Percentiles rank a stretch among this genome's conserved stretches.
These are phyloP conservation scores for Lachnellula subtilissima DNA, from an alignment of 2,329 filamentous ascomycete genomes.

Conservation along the genomic window DNA sequence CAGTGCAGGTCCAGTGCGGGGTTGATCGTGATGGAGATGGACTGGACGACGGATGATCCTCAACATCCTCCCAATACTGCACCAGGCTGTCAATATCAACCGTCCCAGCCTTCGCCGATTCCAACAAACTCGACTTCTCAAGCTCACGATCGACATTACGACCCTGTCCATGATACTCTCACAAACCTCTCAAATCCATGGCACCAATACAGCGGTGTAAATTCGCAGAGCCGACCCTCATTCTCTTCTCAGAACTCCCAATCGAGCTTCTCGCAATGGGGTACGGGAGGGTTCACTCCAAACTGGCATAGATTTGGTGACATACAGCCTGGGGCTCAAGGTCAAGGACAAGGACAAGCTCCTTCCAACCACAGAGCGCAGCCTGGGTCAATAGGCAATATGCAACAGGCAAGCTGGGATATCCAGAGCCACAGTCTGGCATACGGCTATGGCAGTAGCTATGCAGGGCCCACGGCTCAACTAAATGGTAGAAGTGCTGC, in stretches of 20 bases:
- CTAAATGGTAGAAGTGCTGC: neutral
- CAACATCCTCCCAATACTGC: constrained; percentile 5
- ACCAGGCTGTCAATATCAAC: constrained; percentile 18
- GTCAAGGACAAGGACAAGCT: constrained; percentile 2
- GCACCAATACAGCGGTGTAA: constrained; percentile 9
- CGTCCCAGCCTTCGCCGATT: constrained; percentile 5
- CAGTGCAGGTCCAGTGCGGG: constrained; percentile 7
- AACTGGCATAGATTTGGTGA: constrained; percentile 15
- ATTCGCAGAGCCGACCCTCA: constrained; percentile 6
- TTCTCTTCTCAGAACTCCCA: constrained; percentile 2
- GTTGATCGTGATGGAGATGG: constrained; percentile 21
- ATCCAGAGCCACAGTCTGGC: constrained; percentile 11
- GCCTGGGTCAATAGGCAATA: constrained; percentile 7
- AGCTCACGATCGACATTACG: constrained; percentile 22
- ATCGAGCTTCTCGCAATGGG: constrained; percentile 11
- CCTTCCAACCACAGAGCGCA: constrained; percentile 1
- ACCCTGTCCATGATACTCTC: constrained; percentile 21
- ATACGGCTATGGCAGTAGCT: constrained; percentile 9
- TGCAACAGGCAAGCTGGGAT: constrained; percentile 9
- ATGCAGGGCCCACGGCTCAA: neutral
- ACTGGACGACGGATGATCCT: constrained; percentile 22
- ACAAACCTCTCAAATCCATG: constrained; percentile 4
- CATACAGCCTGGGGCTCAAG: neutral
- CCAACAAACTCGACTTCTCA: constrained; percentile 6
- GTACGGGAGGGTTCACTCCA: neutral